Conservation (phyloP, 2,329 filamentous ascomycete genomes). For the Phyllosticta citribraziliensis region DNA sequence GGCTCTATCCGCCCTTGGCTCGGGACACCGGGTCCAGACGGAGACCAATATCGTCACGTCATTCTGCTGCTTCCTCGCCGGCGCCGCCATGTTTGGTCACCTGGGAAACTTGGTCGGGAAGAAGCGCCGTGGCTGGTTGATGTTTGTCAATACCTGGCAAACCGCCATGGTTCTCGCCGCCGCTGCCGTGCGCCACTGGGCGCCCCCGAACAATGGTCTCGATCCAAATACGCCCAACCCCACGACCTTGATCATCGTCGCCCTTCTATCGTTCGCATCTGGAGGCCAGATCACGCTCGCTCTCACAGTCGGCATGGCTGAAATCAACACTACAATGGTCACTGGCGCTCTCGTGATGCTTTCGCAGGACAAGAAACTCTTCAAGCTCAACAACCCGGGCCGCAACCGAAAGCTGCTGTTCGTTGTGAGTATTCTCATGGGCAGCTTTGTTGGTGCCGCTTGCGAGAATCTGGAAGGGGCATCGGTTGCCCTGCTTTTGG, state of each 20-base stretch:
- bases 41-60: conserved; percentile 16
- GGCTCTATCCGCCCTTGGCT: conserved; percentile 8
- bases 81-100: conserved; percentile 18
- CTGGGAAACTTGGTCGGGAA: conserved; percentile 16
- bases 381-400: conserved; percentile 14
- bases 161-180: conserved; percentile 16
- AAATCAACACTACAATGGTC: conserved; percentile 23
- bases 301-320: conserved; percentile 17
- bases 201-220: conserved; percentile 5
- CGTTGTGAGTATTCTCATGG: conserved; percentile 15
- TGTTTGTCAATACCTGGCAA: conserved; percentile 16
- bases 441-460: conserved; percentile 18
- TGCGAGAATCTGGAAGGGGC: conserved; percentile 12
- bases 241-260: conserved; percentile 14
- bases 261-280: conserved; percentile 14
- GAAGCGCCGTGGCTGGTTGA: conserved; percentile 17
- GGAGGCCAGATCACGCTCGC: conserved; percentile 19
- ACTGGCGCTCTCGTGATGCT: conserved; percentile 20
- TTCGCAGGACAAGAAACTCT: conserved; percentile 16
- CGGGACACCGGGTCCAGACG: conserved; percentile 1
- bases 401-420: conserved; percentile 17
- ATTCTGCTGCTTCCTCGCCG: conserved; percentile 17
- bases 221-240: background rate
- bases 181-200: conserved; percentile 16
- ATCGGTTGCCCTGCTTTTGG: conserved; percentile 15